Base-by-base conservation (phyloP, 2,329 filamentous ascomycete species). In the Nemania sp. region DNA sequence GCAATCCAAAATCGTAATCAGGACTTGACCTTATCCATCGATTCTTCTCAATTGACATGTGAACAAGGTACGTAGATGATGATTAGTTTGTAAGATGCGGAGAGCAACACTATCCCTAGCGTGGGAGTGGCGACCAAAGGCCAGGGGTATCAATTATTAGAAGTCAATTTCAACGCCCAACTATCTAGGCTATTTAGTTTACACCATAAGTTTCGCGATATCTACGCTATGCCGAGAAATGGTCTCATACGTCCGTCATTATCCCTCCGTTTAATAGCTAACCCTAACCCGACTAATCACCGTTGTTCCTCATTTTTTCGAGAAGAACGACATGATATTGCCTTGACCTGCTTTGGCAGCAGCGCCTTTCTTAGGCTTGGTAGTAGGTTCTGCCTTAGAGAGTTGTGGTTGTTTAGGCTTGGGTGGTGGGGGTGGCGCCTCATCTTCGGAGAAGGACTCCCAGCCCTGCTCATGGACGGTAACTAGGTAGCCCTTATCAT, bases 391-490 rank as follows among this genome's bases (percentile, higher is more conserved):
- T 29, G 73, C 32, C 65, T 76, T 75, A 24, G 49, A 60, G 20
- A 66, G 20, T n/a, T 24, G 54, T 2, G 59, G 47, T 29, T 51
- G 51, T 67, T 77, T 77, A 7, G 73, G 54, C 61, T 77, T 76
- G 64, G 58, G 38, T 22, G 59, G 47, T 6, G 64, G 51, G 5
- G 72, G 62, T 1, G 72, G 73, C 3, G 75, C 72, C 45, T 79
- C 77, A 7, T 79, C 77, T 59, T 79, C 77, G 8, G 77, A 79
- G 66, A 79, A 79, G 15, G 77, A 79, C 67, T 79, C 77, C 77
- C 77, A 79, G 32, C 71, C 77, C 29, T 66, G 72, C 64, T 79
- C 77, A 57, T 78, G 76, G 32, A 76, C 75, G n/a, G 77, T 79
- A 10, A 79, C 77, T 1, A 79, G 72, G 35, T 79, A 79, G 20